Conservation (phyloP, 441 rosid species). For the Arabidopsis hybrid region DNA sequence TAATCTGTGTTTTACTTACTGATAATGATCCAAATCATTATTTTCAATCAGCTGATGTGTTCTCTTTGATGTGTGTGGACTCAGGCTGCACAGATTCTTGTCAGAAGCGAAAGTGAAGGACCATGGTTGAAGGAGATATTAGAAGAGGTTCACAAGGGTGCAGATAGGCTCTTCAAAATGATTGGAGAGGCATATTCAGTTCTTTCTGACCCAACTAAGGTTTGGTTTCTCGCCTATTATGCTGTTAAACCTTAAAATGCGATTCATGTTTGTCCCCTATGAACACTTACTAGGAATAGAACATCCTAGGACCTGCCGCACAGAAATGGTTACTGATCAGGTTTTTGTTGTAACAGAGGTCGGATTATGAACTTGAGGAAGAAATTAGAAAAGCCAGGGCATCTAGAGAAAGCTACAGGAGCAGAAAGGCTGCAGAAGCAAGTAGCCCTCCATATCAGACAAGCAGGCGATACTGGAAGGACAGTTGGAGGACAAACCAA, state of each 20-base stretch:
- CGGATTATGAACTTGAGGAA: conserved; percentile 84
- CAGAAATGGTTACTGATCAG: conserved; percentile 15
- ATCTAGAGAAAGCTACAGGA: conserved; percentile 54
- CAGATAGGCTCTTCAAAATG: conserved; percentile 92
- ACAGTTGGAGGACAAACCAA: conserved; percentile 58
- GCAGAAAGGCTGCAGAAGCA: conserved; percentile 53
- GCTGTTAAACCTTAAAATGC: background rate
- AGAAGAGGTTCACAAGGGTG: conserved; percentile 80
- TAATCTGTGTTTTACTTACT: conserved; percentile 35
- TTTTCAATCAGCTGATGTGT: conserved; percentile 20
- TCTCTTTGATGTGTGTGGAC: conserved; percentile 26
- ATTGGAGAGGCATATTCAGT: conserved; percentile 97
- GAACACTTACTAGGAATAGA: conserved; percentile 2
- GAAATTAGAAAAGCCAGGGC: conserved; percentile 71
- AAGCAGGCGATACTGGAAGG: conserved; percentile 57
- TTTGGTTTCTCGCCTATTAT: conserved; percentile 43
- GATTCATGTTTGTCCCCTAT: background rate
- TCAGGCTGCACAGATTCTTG: conserved; percentile 89
- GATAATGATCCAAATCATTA: conserved; percentile 7
- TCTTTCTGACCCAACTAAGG: conserved; percentile 88
- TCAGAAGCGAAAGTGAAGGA: conserved; percentile 82
- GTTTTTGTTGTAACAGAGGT: conserved; percentile 58
- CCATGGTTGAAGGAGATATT: conserved; percentile 81
- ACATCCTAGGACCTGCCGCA: conserved; percentile 5
- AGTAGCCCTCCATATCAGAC: conserved; percentile 51